Conservation (phyloP, 1,139 yeast genomes). For the Tardiomyces digboiensis region DNA sequence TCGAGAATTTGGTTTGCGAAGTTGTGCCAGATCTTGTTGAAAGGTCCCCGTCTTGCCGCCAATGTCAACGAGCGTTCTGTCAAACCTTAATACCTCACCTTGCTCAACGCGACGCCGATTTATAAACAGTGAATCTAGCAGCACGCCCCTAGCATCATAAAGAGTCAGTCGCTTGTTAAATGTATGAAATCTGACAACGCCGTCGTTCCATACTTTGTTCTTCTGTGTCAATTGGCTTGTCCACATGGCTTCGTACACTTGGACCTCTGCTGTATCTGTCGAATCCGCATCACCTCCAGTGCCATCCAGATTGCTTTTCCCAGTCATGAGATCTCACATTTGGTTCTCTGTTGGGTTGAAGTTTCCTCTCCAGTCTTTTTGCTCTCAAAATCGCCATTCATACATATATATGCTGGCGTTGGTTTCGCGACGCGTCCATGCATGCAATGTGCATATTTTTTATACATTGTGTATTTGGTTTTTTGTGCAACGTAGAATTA, state of each 20-base stretch:
- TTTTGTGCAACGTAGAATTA: no score
- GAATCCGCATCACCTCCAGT: no score
- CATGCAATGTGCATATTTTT: no score
- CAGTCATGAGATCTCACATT: no score
- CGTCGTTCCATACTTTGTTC: not conserved
- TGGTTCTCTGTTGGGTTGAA: no score
- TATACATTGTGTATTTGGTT: no score
- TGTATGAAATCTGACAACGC: not conserved
- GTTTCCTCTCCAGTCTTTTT: no score
- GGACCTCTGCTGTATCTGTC: not conserved
- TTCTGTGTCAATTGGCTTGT: not conserved
- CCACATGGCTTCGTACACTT: not conserved
- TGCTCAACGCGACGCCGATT: not conserved
- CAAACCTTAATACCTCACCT: not conserved
- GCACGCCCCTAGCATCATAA: not conserved
- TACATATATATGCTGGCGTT: no score
- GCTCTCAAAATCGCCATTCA: no score
- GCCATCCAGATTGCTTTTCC: no score
- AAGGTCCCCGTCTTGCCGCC: not conserved
- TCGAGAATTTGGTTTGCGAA: no score
- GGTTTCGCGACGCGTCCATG: no score
- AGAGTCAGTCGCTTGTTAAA: not conserved
- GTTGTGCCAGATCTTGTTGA: not conserved
- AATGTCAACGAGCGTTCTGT: not conserved
- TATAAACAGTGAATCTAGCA: not conserved